Percentiles rank a stretch among this genome's conserved stretches.
Conservation (phyloP, 208 protist species). For the Trypanosoma cruzi region DNA sequence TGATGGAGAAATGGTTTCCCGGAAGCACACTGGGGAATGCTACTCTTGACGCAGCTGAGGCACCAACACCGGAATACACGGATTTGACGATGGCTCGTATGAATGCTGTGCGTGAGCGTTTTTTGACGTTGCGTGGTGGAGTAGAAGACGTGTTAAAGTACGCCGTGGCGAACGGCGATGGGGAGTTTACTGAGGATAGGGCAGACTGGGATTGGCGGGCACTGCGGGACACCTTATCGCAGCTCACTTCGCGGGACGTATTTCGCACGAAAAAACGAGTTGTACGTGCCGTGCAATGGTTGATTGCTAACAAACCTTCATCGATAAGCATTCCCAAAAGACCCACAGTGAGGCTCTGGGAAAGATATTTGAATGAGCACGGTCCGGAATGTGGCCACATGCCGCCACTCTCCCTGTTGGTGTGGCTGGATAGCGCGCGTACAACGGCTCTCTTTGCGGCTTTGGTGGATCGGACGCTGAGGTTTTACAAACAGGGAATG, state of each 20-base stretch:
- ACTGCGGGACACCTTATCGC: conserved; percentile 26
- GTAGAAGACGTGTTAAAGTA: conserved; percentile 59
- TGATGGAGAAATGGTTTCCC: conserved; percentile 82
- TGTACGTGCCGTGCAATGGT: conserved; percentile 12
- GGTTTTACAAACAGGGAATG: conserved; percentile 22
- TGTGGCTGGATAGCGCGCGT: conserved; percentile 63
- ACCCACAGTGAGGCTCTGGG: conserved; percentile 31
- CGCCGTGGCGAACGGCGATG: not conserved
- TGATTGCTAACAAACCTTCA: conserved; percentile 5
- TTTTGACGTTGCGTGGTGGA: conserved; percentile 54
- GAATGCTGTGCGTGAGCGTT: conserved; percentile 52
- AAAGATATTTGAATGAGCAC: conserved; percentile 42
- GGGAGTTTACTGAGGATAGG: not conserved
- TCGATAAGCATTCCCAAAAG: not conserved
- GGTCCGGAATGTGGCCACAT: conserved; percentile 46
- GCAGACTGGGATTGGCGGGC: conserved; percentile 31
- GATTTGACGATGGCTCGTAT: conserved; percentile 52
- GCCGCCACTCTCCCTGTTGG: conserved; percentile 45
- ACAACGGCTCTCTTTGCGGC: conserved; percentile 62
- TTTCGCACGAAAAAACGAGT: conserved; percentile 18
- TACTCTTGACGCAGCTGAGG: conserved; percentile 52
- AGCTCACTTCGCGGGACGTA: conserved; percentile 14
- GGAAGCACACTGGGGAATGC: conserved; percentile 63
- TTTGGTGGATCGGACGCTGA: conserved; percentile 48
- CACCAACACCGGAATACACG: conserved; percentile 44